Evolutionary conservation across 371 early-diverging fungal genomes (phyloP).

Genomic region (Lichtheimia ramosa): DNA sequence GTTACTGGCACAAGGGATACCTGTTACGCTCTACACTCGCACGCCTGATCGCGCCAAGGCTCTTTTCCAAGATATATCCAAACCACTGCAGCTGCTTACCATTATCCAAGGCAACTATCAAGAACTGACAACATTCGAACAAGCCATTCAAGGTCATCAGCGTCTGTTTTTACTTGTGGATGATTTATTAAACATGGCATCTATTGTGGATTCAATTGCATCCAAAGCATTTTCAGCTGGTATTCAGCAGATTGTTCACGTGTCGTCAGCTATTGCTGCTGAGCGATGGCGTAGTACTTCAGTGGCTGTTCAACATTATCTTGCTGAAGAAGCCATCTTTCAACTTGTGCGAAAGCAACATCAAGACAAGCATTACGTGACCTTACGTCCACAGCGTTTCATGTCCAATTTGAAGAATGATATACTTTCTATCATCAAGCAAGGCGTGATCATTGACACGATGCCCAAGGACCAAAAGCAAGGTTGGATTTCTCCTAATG

Average conservation of each 20-base stretch:
- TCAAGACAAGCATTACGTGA: conserved; percentile 12
- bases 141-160: conserved; percentile 14
- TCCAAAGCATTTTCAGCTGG: conserved; percentile 15
- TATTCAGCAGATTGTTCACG: conserved; percentile 16
- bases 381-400: conserved; percentile 36
- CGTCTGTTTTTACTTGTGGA: conserved; percentile 12
- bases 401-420: conserved; percentile 20
- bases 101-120: conserved; percentile 17
- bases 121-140: conserved; percentile 9
- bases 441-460: conserved; percentile 6
- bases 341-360: too few species aligned
- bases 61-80: neutral
- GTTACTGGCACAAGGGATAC: conserved; percentile 13
- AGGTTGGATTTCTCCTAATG: conserved; percentile 19
- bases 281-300: conserved; percentile 4
- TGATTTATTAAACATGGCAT: conserved; percentile 6
- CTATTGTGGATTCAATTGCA: neutral
- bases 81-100: conserved; percentile 1
- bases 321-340: conserved; percentile 1
- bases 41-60: conserved; percentile 16
- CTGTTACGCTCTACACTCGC: conserved; percentile 19
- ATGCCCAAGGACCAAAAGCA: neutral
- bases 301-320: neutral
- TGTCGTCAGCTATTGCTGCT: conserved; percentile 10
- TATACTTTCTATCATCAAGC: neutral